Evolutionary conservation across 352 stramenopile species (phyloP).

Genomic region (Blastocystis sp.): DNA sequence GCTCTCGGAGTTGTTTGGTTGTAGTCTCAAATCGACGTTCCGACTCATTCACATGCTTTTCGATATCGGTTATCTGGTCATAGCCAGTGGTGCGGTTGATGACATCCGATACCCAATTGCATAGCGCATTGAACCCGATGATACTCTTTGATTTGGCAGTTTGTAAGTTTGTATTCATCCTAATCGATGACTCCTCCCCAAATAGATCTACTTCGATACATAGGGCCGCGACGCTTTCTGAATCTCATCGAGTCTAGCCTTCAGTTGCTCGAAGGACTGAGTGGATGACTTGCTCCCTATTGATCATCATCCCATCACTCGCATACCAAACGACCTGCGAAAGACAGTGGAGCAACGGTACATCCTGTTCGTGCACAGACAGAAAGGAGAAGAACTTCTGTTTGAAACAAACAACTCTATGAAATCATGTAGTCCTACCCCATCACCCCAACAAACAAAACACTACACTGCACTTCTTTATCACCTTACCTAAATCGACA

Average conservation of each 20-base stretch:
- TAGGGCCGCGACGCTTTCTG: neutral
- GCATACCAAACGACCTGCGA: too few species aligned
- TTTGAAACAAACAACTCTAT: neutral
- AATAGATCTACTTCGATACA: neutral
- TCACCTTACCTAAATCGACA: constrained; percentile 2
- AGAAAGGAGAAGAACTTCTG: neutral
- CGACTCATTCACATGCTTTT: constrained; percentile 32
- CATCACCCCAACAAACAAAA: neutral
- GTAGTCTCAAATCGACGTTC: constrained; percentile 25
- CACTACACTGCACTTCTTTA: constrained; percentile 2
- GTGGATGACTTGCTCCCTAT: neutral
- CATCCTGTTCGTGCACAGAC: neutral
- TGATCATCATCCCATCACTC: too few species aligned
- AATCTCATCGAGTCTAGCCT: neutral
- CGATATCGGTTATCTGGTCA: constrained; percentile 29
- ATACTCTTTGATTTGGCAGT: neutral
- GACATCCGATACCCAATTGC: neutral
- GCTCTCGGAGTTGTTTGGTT: constrained; percentile 11
- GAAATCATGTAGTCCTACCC: neutral
- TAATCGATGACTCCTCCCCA: neutral
- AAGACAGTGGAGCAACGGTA: too few species aligned
- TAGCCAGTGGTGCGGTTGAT: constrained; percentile 41
- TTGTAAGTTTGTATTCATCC: neutral
- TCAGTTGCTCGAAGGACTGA: neutral
- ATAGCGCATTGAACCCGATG: neutral